Evolutionary conservation across 352 stramenopile genomes (phyloP).

Genomic region (Phytophthora melonis): DNA sequence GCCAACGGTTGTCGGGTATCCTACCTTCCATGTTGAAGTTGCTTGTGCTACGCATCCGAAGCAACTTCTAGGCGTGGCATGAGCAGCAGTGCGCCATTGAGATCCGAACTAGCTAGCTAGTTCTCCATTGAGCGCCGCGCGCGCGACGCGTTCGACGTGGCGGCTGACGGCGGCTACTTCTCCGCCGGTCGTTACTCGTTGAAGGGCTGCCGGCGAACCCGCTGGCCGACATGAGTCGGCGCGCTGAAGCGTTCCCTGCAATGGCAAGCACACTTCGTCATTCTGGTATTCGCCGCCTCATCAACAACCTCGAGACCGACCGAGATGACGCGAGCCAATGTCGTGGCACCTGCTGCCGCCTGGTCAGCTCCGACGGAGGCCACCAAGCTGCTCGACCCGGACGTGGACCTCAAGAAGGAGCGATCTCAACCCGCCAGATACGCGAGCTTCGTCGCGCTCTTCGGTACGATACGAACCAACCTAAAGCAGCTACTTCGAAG

Average conservation of each 20-base stretch:
- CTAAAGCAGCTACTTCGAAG: too few species aligned
- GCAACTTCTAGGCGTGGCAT: neutral
- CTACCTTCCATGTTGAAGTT: slow-evolving; percentile 18
- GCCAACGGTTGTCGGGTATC: neutral
- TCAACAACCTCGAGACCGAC: neutral
- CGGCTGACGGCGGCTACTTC: neutral
- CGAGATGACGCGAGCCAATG: slow-evolving; percentile 31
- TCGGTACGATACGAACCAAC: slow-evolving; percentile 21
- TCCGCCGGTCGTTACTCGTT: slow-evolving; percentile 10
- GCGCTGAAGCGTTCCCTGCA: slow-evolving; percentile 4
- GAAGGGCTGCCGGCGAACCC: slow-evolving; percentile 16
- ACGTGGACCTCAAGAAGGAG: slow-evolving; percentile 25
- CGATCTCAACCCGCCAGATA: slow-evolving; percentile 30
- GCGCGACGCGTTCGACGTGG: slow-evolving; percentile 25
- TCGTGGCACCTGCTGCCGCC: slow-evolving; percentile 21
- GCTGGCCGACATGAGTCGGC: neutral
- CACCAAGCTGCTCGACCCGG: slow-evolving; percentile 32
- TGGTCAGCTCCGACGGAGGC: slow-evolving; percentile 26
- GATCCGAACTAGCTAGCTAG: neutral
- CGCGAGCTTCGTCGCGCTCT: slow-evolving; percentile 35
- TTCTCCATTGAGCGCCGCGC: slow-evolving; percentile 5
- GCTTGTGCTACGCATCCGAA: neutral
- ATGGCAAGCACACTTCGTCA: slow-evolving; percentile 15
- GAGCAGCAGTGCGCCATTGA: neutral
- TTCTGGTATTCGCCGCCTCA: slow-evolving; percentile 13